Evolutionary conservation across 2,329 filamentous ascomycete species (phyloP), one percentile per base, ranked within the genome.

Genomic region (Paracorniculantispora psalliotae): DNA sequence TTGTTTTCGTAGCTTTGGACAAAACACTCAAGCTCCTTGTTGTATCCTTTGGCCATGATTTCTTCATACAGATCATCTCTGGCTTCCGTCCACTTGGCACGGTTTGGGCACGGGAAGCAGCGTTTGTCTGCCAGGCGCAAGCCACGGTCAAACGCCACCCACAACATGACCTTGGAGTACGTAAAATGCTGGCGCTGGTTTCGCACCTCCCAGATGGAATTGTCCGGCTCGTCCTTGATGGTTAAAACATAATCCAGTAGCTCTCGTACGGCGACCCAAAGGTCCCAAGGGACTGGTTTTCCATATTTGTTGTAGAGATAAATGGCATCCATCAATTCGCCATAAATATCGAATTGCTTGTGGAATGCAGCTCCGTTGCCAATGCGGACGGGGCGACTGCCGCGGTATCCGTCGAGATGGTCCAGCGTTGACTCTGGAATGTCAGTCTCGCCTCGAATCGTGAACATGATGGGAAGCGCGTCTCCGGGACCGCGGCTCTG

Each of bases 131-230:
- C 79, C 1, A 92, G 80, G 2, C 89, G 87, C 13, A 92, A 74
- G 10, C 86, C 89, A 5, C 89, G 85, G 69, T 92, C 89, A 62
- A 92, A 84, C 19, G 89, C 88, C 3, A 92, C 89, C 89, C 89
- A 92, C 23, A 92, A 79, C 86, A 92, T 90, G 63, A 92, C 81
- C 68, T 92, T 90, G n/a, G 86, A 90, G 72, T 92, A 92, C 15
- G 87, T 84, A 64, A 91, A 92, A 67, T 91, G 84, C 71, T 91
- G 88, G 68, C 88, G 88, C 66, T 85, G 76, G 63, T 89, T 89
- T 44, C 89, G 83, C 6, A 91, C 88, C 69, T 92, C 89, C 89
- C 89, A 92, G 66, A 92, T 92, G 2, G 87, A 91, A 88, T 91
- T 91, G 67, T 92, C 89, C 13, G 85, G 84, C 46, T 86, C 75